These are phyloP conservation scores for Stephanodiscus minutulus DNA, from an alignment of 108 stramenopile species.

Conservation along the genomic window DNA sequence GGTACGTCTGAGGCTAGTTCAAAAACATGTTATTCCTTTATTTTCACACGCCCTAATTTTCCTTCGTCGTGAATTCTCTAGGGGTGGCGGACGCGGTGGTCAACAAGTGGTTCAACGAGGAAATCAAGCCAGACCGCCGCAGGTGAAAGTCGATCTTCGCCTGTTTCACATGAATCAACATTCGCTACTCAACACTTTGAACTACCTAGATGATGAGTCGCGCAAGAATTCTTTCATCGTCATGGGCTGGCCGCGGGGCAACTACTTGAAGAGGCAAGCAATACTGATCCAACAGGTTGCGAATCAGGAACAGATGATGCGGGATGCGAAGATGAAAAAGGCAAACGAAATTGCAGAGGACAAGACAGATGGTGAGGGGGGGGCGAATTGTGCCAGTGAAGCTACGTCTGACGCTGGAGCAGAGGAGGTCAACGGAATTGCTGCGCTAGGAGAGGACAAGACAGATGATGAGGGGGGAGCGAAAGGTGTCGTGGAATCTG, in stretches of 20 bases:
- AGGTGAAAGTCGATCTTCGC: background rate
- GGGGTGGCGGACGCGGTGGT: background rate
- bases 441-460: conserved; percentile 15
- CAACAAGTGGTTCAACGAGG: background rate
- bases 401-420: background rate
- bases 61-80: no score
- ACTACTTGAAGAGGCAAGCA: conserved; percentile 11
- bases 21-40: no score
- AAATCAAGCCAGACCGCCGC: background rate
- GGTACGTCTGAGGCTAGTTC: conserved; percentile 1
- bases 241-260: conserved; percentile 23
- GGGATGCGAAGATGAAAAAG: conserved; percentile 15
- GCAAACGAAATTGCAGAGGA: conserved; percentile 9
- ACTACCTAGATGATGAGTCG: conserved; percentile 13
- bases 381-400: conserved; percentile 1
- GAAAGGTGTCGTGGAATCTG: background rate
- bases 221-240: conserved; percentile 24
- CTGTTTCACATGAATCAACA: conserved; percentile 3
- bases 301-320: conserved; percentile 10
- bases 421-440: conserved; percentile 15
- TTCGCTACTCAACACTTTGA: conserved; percentile 2
- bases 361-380: conserved; percentile 10
- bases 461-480: conserved; percentile 8
- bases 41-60: no score
- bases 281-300: conserved; percentile 7